These are phyloP conservation scores for Vaccinium vitisidaea DNA, from an alignment of 148 eudicot species.

Conservation along the genomic window DNA sequence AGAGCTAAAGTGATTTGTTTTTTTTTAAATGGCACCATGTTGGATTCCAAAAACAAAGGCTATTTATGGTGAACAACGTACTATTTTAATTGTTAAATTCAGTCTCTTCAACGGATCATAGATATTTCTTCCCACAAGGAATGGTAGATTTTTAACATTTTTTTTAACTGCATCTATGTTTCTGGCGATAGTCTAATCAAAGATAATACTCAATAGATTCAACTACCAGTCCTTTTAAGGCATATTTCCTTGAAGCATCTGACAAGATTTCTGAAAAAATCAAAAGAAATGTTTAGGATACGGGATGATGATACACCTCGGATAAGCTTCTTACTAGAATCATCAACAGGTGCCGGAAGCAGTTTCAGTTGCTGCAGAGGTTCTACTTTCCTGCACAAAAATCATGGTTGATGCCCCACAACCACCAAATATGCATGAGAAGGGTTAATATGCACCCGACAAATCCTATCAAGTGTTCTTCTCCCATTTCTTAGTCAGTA, in stretches of 20 bases:
- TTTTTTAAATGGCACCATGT: neutral
- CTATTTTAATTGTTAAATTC: neutral
- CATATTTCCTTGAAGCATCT: neutral
- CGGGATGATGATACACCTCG: conserved; percentile 63
- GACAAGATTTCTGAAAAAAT: neutral
- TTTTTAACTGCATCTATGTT: too few species aligned
- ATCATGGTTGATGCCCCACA: conserved; percentile 15
- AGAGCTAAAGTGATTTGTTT: neutral
- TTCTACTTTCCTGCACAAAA: conserved; percentile 60
- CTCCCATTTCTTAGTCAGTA: neutral
- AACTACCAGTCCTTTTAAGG: neutral
- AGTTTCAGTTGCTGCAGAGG: conserved; percentile 59
- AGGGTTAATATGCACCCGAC: neutral
- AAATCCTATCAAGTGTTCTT: neutral
- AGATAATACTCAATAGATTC: neutral
- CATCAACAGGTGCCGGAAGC: conserved; percentile 71
- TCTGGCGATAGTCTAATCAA: too few species aligned
- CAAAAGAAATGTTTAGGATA: conserved; percentile 53
- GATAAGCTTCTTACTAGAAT: conserved; percentile 62
- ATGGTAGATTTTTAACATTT: neutral
- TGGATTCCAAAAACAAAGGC: neutral
- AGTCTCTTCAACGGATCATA: neutral
- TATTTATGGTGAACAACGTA: neutral
- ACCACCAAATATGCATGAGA: neutral
- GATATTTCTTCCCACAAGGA: neutral